Conservation (phyloP, 2,329 filamentous ascomycete species). For the Trichophyton mentagrophytes region DNA sequence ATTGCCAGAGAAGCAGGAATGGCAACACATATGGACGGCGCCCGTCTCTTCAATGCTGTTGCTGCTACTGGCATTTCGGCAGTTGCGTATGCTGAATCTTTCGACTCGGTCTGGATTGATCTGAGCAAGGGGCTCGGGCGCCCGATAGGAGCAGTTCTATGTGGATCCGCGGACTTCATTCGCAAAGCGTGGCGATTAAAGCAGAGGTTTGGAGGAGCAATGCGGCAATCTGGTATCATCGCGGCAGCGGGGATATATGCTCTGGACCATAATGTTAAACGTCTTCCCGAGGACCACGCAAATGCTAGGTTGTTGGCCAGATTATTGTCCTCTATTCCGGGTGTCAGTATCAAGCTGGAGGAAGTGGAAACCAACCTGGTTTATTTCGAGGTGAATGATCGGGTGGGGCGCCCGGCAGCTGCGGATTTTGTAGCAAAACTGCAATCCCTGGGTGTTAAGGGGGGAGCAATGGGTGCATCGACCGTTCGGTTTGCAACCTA, state of each 20-base stretch:
- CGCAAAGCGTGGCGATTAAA: not conserved
- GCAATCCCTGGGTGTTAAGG: not conserved
- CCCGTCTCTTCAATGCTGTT: slow-evolving; percentile 63
- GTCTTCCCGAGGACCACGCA: not conserved
- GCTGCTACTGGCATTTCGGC: slow-evolving; percentile 51
- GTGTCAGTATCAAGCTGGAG: not conserved
- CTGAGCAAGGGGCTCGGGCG: slow-evolving; percentile 67
- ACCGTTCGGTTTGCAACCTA: slow-evolving; percentile 1
- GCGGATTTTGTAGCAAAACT: not conserved
- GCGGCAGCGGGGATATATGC: slow-evolving; percentile 4
- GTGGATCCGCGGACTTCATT: slow-evolving; percentile 2
- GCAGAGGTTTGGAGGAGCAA: slow-evolving; percentile 2
- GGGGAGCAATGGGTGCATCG: not conserved
- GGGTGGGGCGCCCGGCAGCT: not conserved
- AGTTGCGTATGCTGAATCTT: slow-evolving; percentile 49
- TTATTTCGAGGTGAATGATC: not conserved
- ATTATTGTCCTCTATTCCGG: not conserved
- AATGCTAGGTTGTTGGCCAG: slow-evolving; percentile 1
- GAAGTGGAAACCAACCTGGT: slow-evolving; percentile 4
- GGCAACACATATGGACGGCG: slow-evolving; percentile 60
- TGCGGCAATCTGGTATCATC: slow-evolving; percentile 4
- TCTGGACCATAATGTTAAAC: not conserved
- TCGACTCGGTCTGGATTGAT: slow-evolving; percentile 58
- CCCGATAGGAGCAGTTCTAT: slow-evolving; percentile 56
- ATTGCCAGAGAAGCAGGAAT: slow-evolving; percentile 52